These are phyloP conservation scores for Postia placenta DNA, from an alignment of 768 basidiomycete genomes.

Conservation along the genomic window DNA sequence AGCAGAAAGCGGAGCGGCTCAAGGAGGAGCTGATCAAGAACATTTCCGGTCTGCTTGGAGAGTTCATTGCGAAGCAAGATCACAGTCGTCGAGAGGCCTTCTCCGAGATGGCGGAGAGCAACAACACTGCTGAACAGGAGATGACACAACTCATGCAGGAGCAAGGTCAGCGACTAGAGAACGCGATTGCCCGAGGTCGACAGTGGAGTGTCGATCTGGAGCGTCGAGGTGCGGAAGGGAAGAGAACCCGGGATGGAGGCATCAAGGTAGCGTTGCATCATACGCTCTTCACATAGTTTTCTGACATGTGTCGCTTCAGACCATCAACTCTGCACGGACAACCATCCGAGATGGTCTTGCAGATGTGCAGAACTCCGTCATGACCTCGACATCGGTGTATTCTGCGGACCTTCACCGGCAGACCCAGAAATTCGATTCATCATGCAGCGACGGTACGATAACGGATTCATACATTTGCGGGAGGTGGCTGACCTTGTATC, in stretches of 20 bases:
- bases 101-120: constrained; percentile 45
- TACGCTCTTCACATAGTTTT: constrained; percentile 8
- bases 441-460: constrained; percentile 39
- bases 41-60: constrained; percentile 64
- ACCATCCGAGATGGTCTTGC: constrained; percentile 36
- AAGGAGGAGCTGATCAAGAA: constrained; percentile 72
- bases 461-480: not conserved
- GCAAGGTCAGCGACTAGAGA: constrained; percentile 41
- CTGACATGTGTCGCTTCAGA: constrained; percentile 25
- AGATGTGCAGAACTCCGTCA: constrained; percentile 37
- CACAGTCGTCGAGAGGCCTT: constrained; percentile 56
- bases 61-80: constrained; percentile 66
- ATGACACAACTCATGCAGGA: constrained; percentile 41
- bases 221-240: constrained; percentile 42
- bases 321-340: constrained; percentile 32
- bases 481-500: constrained; percentile 3
- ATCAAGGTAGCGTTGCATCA: constrained; percentile 41
- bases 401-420: constrained; percentile 46
- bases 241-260: constrained; percentile 50
- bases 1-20: constrained; percentile 55
- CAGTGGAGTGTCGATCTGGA: constrained; percentile 37
- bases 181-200: constrained; percentile 34
- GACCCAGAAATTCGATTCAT: constrained; percentile 35
- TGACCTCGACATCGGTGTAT: constrained; percentile 44
- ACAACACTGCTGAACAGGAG: constrained; percentile 47